These are phyloP conservation scores for Cryptococcus neoformans DNA, from an alignment of 1,284 basidiomycete species.

Conservation along the genomic window DNA sequence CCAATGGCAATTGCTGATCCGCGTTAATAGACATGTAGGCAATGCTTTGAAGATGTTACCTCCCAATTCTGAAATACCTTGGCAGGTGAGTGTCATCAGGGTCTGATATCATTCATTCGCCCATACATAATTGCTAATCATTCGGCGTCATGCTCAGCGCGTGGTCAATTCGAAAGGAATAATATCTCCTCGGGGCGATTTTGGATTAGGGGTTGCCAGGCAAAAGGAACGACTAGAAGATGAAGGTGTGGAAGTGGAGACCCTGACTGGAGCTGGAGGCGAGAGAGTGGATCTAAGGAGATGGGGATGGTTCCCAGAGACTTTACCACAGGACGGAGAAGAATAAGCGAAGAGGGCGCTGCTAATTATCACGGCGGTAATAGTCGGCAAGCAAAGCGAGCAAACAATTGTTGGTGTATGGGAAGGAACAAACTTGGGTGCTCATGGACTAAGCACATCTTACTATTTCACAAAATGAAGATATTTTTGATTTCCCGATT, in stretches of 20 bases:
- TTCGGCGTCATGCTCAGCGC: slow-evolving; percentile 52
- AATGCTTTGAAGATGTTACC: slow-evolving; percentile 52
- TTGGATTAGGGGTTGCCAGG: slow-evolving; percentile 63
- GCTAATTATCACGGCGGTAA: too few species aligned
- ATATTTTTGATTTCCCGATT: too few species aligned
- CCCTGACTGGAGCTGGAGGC: slow-evolving; percentile 47
- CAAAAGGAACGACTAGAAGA: slow-evolving; percentile 64
- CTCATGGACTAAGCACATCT: too few species aligned
- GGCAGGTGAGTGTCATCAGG: slow-evolving; percentile 54
- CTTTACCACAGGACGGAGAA: neutral
- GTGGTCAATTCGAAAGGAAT: slow-evolving; percentile 44
- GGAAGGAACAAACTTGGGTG: too few species aligned
- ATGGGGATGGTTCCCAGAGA: slow-evolving; percentile 63
- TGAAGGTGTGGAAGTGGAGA: slow-evolving; percentile 66
- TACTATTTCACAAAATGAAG: too few species aligned
- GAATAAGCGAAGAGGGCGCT: too few species aligned
- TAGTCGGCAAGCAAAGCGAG: too few species aligned
- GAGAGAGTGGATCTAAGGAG: slow-evolving; percentile 54
- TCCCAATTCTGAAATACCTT: slow-evolving; percentile 31
- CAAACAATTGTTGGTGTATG: too few species aligned
- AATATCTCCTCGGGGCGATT: slow-evolving; percentile 78
- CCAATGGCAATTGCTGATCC: neutral
- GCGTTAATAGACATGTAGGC: slow-evolving; percentile 64
- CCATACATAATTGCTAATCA: slow-evolving; percentile 10
- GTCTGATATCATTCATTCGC: slow-evolving; percentile 70